A percentile compares a stretch with the other conserved stretches of the same genome.
phyloP scores from a whole-genome alignment of 192 early-diverging fungal species.

The Allomyces javanicus region DNA sequence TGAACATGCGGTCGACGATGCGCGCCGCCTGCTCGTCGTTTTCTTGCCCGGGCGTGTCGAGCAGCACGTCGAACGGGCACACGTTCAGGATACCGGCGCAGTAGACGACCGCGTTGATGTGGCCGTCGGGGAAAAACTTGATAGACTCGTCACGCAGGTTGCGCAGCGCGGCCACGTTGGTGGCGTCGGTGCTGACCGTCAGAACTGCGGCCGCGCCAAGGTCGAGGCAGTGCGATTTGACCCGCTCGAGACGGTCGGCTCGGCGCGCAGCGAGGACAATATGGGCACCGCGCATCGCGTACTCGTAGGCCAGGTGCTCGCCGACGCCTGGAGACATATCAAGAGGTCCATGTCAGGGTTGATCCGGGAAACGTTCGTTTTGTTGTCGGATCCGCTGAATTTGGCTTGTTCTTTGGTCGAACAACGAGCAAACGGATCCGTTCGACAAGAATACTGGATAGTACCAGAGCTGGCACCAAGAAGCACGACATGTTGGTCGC shows the following conservation, averaged over 20 bases:
- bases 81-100: conserved; percentile 61
- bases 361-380: too few relatives aligned
- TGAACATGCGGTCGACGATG: conserved; percentile 23
- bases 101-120: conserved; percentile 47
- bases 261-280: conserved; percentile 48
- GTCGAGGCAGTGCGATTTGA: conserved; percentile 21
- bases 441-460: too few relatives aligned
- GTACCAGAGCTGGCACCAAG: too few relatives aligned
- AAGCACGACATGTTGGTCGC: too few relatives aligned
- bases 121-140: neutral
- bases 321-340: neutral
- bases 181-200: conserved; percentile 11
- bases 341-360: too few relatives aligned
- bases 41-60: conserved; percentile 10
- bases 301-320: conserved; percentile 33
- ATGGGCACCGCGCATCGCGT: conserved; percentile 37
- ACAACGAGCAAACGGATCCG: too few relatives aligned
- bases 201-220: conserved; percentile 23
- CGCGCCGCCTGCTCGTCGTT: conserved; percentile 8
- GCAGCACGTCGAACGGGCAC: conserved; percentile 38
- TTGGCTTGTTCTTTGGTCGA: too few relatives aligned
- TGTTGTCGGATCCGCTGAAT: too few relatives aligned
- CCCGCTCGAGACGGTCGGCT: conserved; percentile 18
- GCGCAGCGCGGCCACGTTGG: conserved; percentile 8
- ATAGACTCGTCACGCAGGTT: neutral